phyloP scores from a whole-genome alignment of 2,329 filamentous ascomycete genomes.

The Pyrenochaeta sp. region DNA sequence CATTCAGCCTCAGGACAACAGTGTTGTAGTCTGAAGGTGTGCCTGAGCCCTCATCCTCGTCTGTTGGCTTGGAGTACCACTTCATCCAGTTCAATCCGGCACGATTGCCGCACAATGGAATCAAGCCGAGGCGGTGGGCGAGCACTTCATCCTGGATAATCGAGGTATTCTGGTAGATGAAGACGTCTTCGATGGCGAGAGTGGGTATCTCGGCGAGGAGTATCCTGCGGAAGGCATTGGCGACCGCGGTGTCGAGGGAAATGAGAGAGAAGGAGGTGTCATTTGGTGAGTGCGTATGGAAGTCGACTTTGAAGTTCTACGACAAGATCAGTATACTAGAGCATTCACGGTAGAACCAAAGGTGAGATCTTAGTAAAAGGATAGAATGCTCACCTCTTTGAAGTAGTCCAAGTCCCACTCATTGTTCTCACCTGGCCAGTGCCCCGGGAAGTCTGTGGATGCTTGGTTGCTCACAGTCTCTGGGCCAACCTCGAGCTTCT shows the following conservation, averaged over 20 bases:
- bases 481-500: slow-evolving; percentile 86
- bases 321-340: neutral
- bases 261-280: slow-evolving; percentile 90
- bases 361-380: no score
- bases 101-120: slow-evolving; percentile 83
- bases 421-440: slow-evolving; percentile 88
- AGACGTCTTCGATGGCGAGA: slow-evolving; percentile 92
- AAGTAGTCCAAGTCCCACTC: slow-evolving; percentile 81
- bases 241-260: slow-evolving; percentile 89
- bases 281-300: slow-evolving; percentile 81
- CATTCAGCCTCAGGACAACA: slow-evolving; percentile 76
- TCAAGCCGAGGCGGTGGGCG: slow-evolving; percentile 85
- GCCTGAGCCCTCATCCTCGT: slow-evolving; percentile 51
- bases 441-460: slow-evolving; percentile 90
- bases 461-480: slow-evolving; percentile 91
- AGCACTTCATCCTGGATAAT: slow-evolving; percentile 98
- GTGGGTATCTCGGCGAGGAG: slow-evolving; percentile 94
- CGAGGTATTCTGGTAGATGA: slow-evolving; percentile 94
- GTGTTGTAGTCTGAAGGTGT: slow-evolving; percentile 82
- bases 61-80: slow-evolving; percentile 78
- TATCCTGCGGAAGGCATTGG: slow-evolving; percentile 97
- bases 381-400: slow-evolving; percentile 58
- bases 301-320: slow-evolving; percentile 76
- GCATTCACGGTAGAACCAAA: neutral
- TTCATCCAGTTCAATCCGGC: slow-evolving; percentile 82